These are phyloP conservation scores for Salix caprea DNA, from an alignment of 345 rosid genomes.

Conservation along the genomic window DNA sequence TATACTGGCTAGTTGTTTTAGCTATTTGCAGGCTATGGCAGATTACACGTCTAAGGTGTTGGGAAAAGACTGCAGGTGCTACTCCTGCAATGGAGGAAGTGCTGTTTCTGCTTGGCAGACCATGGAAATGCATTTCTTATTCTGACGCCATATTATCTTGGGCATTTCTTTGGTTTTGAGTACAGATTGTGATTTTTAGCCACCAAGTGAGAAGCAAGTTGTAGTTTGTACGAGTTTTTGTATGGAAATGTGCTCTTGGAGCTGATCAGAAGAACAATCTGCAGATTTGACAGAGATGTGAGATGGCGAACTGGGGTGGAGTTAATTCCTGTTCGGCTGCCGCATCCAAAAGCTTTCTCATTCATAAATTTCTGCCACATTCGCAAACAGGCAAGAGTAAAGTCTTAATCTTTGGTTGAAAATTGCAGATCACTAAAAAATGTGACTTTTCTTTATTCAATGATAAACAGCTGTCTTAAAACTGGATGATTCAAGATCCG, in stretches of 20 bases:
- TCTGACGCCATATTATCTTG: conserved; percentile 89
- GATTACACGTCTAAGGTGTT: too few species aligned
- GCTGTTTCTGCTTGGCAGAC: conserved; percentile 91
- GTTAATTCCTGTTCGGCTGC: too few species aligned
- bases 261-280: conserved; percentile 19
- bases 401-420: too few species aligned
- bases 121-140: conserved; percentile 81
- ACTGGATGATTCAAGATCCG: conserved; percentile 34
- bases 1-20: too few species aligned
- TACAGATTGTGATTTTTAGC: not conserved
- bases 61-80: too few species aligned
- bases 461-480: conserved; percentile 46
- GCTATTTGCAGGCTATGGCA: too few species aligned
- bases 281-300: conserved; percentile 86
- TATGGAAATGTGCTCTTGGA: not conserved
- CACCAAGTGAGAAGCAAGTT: not conserved
- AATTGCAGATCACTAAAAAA: too few species aligned
- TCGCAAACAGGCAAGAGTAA: too few species aligned
- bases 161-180: conserved; percentile 37
- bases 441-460: too few species aligned
- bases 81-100: too few species aligned
- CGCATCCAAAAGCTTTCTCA: too few species aligned
- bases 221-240: not conserved
- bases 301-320: conserved; percentile 79
- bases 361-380: too few species aligned